Percentiles rank a stretch among this genome's conserved stretches.
phyloP scores from a whole-genome alignment of 2,329 filamentous ascomycete genomes.

The Sporothrix schenckii region DNA sequence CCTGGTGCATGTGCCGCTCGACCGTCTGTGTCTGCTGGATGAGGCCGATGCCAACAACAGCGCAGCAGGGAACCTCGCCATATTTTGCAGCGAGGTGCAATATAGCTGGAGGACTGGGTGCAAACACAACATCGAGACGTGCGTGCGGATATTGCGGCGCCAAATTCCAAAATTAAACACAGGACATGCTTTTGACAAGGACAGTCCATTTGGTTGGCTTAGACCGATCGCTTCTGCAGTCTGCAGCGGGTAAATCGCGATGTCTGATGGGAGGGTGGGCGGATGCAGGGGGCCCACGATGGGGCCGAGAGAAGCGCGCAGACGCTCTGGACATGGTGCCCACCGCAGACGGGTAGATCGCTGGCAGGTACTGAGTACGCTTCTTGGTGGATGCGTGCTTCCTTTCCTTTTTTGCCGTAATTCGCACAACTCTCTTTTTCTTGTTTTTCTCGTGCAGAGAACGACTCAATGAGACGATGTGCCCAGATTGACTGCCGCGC shows the following conservation, averaged over 20 bases:
- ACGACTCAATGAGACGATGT: too few relatives aligned
- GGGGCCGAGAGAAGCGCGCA: conserved; percentile 10
- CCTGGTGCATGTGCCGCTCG: conserved; percentile 14
- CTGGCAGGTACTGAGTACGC: conserved; percentile 15
- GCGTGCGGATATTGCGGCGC: conserved; percentile 15
- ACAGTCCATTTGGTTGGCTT: conserved; percentile 20
- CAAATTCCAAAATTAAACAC: conserved; percentile 23
- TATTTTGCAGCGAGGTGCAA: conserved; percentile 2
- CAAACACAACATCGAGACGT: neutral
- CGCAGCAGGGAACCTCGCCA: conserved; percentile 10
- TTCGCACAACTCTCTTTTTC: neutral
- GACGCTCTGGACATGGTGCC: neutral
- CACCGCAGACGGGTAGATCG: conserved; percentile 10
- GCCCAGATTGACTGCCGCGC: neutral
- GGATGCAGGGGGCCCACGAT: conserved; percentile 1
- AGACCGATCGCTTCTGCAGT: conserved; percentile 7
- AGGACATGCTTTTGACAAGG: neutral
- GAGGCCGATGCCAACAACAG: conserved; percentile 10
- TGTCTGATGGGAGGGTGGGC: conserved; percentile 15
- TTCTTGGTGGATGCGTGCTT: neutral
- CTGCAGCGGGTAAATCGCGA: conserved; percentile 27
- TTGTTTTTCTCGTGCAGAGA: neutral
- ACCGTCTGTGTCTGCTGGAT: neutral
- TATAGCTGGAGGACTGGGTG: conserved; percentile 10
- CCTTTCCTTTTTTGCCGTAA: neutral